These are phyloP conservation scores for Rubia yunnanensis DNA, from an alignment of 257 asterid species.

Conservation along the genomic window DNA sequence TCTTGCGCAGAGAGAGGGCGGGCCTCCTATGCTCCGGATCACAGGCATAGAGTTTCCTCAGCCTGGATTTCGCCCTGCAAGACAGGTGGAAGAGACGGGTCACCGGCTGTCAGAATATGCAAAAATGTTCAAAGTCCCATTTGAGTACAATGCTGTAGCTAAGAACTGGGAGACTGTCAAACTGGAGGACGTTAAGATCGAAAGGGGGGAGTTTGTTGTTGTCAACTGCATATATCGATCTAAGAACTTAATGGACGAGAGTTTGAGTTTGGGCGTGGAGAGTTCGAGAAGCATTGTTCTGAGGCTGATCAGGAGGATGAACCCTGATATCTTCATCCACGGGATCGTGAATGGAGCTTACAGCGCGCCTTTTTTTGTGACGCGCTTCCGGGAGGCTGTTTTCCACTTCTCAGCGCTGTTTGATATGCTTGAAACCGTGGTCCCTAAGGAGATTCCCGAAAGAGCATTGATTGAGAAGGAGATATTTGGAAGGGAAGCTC, in stretches of 20 bases:
- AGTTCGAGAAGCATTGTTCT: constrained; percentile 17
- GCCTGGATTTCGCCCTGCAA: constrained; percentile 23
- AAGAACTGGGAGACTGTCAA: constrained; percentile 16
- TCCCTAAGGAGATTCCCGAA: constrained; percentile 17
- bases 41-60: constrained; percentile 21
- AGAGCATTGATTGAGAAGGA: constrained; percentile 15
- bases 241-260: constrained; percentile 14
- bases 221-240: constrained; percentile 15
- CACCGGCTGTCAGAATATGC: constrained; percentile 18
- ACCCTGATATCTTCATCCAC: constrained; percentile 16
- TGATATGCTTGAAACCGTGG: constrained; percentile 19
- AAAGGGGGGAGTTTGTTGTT: constrained; percentile 14
- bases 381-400: constrained; percentile 22
- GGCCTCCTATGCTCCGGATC: constrained; percentile 19
- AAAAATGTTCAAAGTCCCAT: constrained; percentile 15
- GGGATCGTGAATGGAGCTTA: constrained; percentile 19
- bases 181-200: constrained; percentile 13
- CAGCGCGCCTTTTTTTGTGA: constrained; percentile 20
- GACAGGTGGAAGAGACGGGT: constrained; percentile 16
- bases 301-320: constrained; percentile 10
- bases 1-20: constrained; percentile 14
- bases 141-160: constrained; percentile 17
- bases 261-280: constrained; percentile 9
- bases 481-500: constrained; percentile 19
- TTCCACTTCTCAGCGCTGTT: constrained; percentile 21